Evolutionary conservation across 306 rosid species (phyloP).

Genomic region (Trifolium pratense): DNA sequence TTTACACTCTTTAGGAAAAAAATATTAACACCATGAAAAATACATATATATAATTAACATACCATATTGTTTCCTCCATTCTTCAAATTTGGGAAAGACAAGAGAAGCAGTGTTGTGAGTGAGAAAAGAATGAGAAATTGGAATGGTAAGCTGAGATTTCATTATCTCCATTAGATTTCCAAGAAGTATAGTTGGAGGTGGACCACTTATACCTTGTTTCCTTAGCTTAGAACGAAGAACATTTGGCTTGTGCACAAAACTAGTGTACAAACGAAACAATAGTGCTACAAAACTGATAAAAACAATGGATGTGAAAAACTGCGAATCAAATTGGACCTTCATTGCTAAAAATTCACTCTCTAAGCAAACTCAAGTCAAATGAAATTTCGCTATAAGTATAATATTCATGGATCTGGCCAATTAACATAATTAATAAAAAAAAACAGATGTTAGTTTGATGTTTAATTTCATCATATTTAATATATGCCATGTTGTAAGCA

Average conservation of each 20-base stretch:
- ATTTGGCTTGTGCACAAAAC: conserved; percentile 41
- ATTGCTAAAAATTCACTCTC: neutral
- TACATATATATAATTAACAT: neutral
- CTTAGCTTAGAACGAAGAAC: conserved; percentile 43
- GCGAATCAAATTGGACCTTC: conserved; percentile 33
- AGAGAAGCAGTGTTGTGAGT: conserved; percentile 43
- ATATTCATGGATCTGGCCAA: no score
- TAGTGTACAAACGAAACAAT: conserved; percentile 26
- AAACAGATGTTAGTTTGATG: no score
- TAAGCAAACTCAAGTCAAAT: neutral
- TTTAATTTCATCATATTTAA: no score
- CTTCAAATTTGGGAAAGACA: conserved; percentile 46
- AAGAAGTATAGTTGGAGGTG: conserved; percentile 47
- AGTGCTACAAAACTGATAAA: conserved; percentile 27
- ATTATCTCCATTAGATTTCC: conserved; percentile 53
- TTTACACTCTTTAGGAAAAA: no score
- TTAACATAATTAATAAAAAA: no score
- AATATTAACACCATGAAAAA: no score
- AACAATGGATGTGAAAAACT: conserved; percentile 26
- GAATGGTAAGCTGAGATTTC: conserved; percentile 13
- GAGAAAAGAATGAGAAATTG: neutral
- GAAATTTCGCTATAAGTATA: neutral
- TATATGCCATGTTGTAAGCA: no score
- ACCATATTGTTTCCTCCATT: conserved; percentile 53
- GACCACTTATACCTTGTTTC: conserved; percentile 60